Conservation (phyloP, 345 rosid genomes). For the Linum lewisii region DNA sequence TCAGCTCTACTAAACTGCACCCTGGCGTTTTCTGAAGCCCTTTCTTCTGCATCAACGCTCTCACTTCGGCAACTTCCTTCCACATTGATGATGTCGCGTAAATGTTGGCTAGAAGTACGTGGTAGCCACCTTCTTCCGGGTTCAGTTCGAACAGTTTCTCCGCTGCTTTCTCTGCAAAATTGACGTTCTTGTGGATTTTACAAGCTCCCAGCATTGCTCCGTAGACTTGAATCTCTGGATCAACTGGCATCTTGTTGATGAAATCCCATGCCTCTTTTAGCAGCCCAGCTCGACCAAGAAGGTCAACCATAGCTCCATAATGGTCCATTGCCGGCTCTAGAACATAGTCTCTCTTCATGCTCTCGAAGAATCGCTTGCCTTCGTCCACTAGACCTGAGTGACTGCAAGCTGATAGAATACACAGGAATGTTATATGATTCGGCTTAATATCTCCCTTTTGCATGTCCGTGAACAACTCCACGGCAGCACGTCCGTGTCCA, state of each 20-base stretch:
- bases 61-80: slow-evolving; percentile 23
- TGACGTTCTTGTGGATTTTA: slow-evolving; percentile 23
- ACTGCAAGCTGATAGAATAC: slow-evolving; percentile 23
- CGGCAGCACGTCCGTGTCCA: slow-evolving; percentile 21
- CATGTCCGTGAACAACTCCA: slow-evolving; percentile 19
- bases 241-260: slow-evolving; percentile 23
- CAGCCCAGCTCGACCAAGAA: slow-evolving; percentile 28
- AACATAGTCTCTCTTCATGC: slow-evolving; percentile 19
- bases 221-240: slow-evolving; percentile 22
- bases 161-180: slow-evolving; percentile 21
- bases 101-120: slow-evolving; percentile 24
- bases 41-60: slow-evolving; percentile 19
- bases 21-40: slow-evolving; percentile 27
- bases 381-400: slow-evolving; percentile 26
- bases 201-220: slow-evolving; percentile 30
- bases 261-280: slow-evolving; percentile 25
- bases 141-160: slow-evolving; percentile 18
- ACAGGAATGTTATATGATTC: slow-evolving; percentile 19
- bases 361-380: slow-evolving; percentile 13
- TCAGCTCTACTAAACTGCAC: slow-evolving; percentile 23
- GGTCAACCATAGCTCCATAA: slow-evolving; percentile 26
- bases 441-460: slow-evolving; percentile 14
- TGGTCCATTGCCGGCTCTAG: slow-evolving; percentile 25
- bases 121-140: slow-evolving; percentile 25
- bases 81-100: slow-evolving; percentile 24